Conservation (phyloP, 1,284 basidiomycete genomes). For the Trichosporon asahii region DNA sequence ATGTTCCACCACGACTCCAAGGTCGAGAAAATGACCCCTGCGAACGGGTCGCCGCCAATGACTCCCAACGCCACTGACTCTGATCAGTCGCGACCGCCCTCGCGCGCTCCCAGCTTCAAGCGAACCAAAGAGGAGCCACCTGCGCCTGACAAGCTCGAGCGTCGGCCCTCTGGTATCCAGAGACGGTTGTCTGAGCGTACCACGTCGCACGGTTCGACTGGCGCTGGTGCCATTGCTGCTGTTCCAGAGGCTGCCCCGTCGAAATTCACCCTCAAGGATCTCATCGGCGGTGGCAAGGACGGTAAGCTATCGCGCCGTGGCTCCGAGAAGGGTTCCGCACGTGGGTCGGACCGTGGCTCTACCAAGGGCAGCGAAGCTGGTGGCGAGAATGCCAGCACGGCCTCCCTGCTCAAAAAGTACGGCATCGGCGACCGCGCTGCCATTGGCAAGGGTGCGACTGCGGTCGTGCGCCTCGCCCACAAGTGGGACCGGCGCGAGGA, state of each 20-base stretch:
- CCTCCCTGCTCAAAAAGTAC: slow-evolving; percentile 77
- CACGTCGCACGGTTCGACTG: slow-evolving; percentile 29
- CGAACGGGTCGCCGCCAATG: slow-evolving; percentile 39
- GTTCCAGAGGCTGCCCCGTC: slow-evolving; percentile 50
- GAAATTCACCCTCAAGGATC: slow-evolving; percentile 79
- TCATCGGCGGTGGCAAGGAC: slow-evolving; percentile 57
- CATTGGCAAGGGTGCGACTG: slow-evolving; percentile 96
- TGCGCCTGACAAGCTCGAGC: slow-evolving; percentile 9
- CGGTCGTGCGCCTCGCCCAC: slow-evolving; percentile 91
- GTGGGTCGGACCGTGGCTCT: slow-evolving; percentile 52
- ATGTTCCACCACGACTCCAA: slow-evolving; percentile 49
- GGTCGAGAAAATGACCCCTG: slow-evolving; percentile 32
- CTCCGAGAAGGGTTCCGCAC: slow-evolving; percentile 63
- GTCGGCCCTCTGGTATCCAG: slow-evolving; percentile 13
- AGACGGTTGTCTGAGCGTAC: slow-evolving; percentile 34
- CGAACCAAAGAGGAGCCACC: slow-evolving; percentile 25
- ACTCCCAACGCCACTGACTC: slow-evolving; percentile 40
- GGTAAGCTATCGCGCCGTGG: slow-evolving; percentile 67
- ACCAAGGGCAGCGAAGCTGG: slow-evolving; percentile 45
- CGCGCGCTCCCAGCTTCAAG: slow-evolving; percentile 35
- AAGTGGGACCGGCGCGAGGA: slow-evolving; percentile 98
- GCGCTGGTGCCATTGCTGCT: slow-evolving; percentile 17
- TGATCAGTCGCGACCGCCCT: slow-evolving; percentile 39
- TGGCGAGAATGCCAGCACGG: slow-evolving; percentile 47
- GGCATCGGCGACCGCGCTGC: slow-evolving; percentile 95